phyloP scores from a whole-genome alignment of 306 rosid genomes.

The Lagenaria siceraria region DNA sequence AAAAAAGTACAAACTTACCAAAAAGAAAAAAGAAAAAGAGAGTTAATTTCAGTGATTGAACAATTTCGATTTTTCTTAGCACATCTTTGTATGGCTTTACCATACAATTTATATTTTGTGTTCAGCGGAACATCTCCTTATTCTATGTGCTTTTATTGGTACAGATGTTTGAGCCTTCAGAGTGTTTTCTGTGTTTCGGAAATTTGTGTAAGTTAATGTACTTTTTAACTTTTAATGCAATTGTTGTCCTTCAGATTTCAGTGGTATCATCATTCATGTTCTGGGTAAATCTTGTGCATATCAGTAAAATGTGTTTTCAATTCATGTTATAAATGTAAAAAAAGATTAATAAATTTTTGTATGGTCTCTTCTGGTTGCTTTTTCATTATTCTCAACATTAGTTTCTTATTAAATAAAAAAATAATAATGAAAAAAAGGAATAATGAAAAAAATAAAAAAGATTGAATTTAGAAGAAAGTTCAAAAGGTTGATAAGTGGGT shows the following conservation, averaged over 20 bases:
- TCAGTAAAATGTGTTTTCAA: background rate
- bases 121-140: constrained; percentile 1
- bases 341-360: background rate
- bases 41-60: background rate
- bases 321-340: background rate
- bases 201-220: constrained; percentile 46
- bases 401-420: background rate
- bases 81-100: background rate
- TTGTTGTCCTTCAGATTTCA: background rate
- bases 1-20: too few relatives aligned
- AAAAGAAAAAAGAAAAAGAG: background rate
- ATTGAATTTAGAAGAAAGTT: background rate
- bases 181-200: constrained; percentile 48
- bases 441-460: background rate
- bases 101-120: background rate
- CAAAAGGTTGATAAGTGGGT: background rate
- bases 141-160: constrained; percentile 15
- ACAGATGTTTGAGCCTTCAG: constrained; percentile 66
- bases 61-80: background rate
- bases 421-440: background rate
- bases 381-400: background rate
- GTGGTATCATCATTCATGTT: background rate
- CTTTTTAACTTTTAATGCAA: background rate
- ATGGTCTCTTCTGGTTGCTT: background rate
- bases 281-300: background rate